Evolutionary conservation across 2,329 filamentous ascomycete species (phyloP).

Genomic region (Knoxdaviesia capensis): DNA sequence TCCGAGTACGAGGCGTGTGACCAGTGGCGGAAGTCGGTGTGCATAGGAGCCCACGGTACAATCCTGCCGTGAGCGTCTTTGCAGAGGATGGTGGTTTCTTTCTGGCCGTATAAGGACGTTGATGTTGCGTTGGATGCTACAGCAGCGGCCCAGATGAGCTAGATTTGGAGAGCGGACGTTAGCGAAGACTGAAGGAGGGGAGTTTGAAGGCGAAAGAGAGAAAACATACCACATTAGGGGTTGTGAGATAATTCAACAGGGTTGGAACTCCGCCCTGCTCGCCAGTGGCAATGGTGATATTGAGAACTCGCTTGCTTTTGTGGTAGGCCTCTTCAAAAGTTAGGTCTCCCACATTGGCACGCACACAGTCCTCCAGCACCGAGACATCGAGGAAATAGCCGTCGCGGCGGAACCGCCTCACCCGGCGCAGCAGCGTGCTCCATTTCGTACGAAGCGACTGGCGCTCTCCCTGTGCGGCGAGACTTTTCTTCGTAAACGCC

Average conservation of each 20-base stretch:
- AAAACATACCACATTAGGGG: conserved; percentile 65
- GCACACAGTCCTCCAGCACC: conserved; percentile 66
- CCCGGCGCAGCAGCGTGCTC: conserved; percentile 44
- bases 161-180: not conserved
- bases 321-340: conserved; percentile 89
- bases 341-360: conserved; percentile 67
- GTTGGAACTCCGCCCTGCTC: conserved; percentile 60
- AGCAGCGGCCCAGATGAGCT: conserved; percentile 66
- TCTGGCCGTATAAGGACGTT: conserved; percentile 42
- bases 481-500: conserved; percentile 17
- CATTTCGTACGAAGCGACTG: conserved; percentile 21
- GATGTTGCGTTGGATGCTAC: conserved; percentile 55
- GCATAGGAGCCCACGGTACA: conserved; percentile 45
- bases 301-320: conserved; percentile 67
- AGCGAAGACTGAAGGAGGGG: not conserved
- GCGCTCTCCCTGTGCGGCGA: conserved; percentile 5
- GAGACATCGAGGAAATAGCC: conserved; percentile 71
- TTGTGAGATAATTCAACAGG: conserved; percentile 78
- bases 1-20: conserved; percentile 44
- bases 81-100: conserved; percentile 48
- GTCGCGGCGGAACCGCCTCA: conserved; percentile 48
- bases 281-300: conserved; percentile 72
- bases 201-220: too few relatives aligned
- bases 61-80: conserved; percentile 57
- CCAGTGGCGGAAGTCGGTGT: conserved; percentile 49